Conservation (phyloP, 352 stramenopile species). For the Thalassiosira mediterranea region DNA sequence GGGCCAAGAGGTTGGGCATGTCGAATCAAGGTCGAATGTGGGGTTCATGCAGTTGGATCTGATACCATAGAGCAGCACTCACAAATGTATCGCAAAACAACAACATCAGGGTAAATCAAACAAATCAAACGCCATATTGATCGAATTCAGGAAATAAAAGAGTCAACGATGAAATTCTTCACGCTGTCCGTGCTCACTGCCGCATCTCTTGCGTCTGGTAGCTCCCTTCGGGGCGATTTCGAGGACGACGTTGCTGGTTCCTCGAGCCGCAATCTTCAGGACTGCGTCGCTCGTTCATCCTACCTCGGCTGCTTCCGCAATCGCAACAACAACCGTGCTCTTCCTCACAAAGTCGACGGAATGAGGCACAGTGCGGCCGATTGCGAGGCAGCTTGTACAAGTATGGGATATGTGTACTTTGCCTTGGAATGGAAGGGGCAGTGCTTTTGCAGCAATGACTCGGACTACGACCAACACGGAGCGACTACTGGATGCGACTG, state of each 20-base stretch:
- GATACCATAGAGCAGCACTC: too few relatives aligned
- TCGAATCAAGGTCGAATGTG: too few relatives aligned
- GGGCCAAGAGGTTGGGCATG: too few relatives aligned
- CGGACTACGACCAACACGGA: slow-evolving; percentile 21
- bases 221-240: not conserved
- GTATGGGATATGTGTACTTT: slow-evolving; percentile 20
- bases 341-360: slow-evolving; percentile 18
- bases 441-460: slow-evolving; percentile 24
- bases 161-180: slow-evolving; percentile 10
- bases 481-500: slow-evolving; percentile 22
- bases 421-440: slow-evolving; percentile 29
- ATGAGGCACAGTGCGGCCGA: slow-evolving; percentile 2
- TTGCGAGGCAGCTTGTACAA: slow-evolving; percentile 19
- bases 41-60: too few relatives aligned
- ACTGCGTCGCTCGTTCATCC: slow-evolving; percentile 14
- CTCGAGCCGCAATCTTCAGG: not conserved
- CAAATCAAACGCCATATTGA: too few relatives aligned
- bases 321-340: slow-evolving; percentile 16
- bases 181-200: not conserved
- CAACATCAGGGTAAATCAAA: too few relatives aligned
- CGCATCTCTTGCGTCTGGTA: not conserved
- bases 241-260: not conserved
- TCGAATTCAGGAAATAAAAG: too few relatives aligned
- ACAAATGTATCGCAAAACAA: too few relatives aligned
- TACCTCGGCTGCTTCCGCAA: slow-evolving; percentile 25